Conservation (phyloP, 306 rosid genomes). For the Macrotyloma uniflorum region DNA sequence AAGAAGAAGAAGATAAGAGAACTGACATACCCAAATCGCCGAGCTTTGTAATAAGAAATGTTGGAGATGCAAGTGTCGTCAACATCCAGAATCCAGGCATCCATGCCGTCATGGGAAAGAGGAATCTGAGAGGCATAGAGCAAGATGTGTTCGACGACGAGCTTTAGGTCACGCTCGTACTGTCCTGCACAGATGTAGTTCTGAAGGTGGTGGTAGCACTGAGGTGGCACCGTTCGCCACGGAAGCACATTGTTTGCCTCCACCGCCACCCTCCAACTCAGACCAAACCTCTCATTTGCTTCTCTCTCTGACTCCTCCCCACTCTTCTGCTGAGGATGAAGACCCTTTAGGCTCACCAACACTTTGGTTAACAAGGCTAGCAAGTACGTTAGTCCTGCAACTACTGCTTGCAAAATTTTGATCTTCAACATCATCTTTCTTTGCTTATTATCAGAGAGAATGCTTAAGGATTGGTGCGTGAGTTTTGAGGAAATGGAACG, state of each 20-base stretch:
- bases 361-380: slow-evolving; percentile 36
- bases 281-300: slow-evolving; percentile 31
- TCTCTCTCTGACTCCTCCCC: not conserved
- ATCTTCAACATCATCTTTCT: slow-evolving; percentile 23
- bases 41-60: slow-evolving; percentile 53
- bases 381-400: slow-evolving; percentile 36
- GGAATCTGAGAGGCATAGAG: slow-evolving; percentile 38
- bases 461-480: no score
- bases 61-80: slow-evolving; percentile 90
- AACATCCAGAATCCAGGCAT: slow-evolving; percentile 79
- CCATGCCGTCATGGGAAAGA: slow-evolving; percentile 44
- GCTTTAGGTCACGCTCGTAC: slow-evolving; percentile 52
- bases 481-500: no score
- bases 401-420: slow-evolving; percentile 38
- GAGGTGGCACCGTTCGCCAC: slow-evolving; percentile 42
- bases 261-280: slow-evolving; percentile 73
- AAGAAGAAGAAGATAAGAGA: no score
- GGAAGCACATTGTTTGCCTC: slow-evolving; percentile 46
- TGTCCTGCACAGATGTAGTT: slow-evolving; percentile 70
- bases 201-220: slow-evolving; percentile 40
- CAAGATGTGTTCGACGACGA: slow-evolving; percentile 45
- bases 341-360: not conserved
- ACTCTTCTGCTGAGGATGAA: not conserved
- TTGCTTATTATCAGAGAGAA: no score
- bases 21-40: slow-evolving; percentile 58